Evolutionary conservation across 140 eudicot species (phyloP), one percentile per base, ranked within the genome.

Genomic region (Eryngium alpinum): DNA sequence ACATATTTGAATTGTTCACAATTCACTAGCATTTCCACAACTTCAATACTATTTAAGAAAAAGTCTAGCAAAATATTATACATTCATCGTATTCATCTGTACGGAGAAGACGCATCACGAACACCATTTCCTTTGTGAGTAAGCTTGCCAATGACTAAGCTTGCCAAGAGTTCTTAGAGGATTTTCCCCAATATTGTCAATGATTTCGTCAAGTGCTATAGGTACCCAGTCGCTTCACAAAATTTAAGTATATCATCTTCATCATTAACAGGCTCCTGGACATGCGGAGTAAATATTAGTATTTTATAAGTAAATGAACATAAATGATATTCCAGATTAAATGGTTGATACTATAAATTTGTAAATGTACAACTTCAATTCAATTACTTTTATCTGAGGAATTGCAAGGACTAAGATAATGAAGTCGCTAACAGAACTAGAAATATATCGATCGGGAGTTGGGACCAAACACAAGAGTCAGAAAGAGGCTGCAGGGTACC

Each of bases 211-310:
- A 72, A 95, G 88, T 51, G 97, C 99, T 62, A 95, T 97, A 75
- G 97, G 97, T 83, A 95, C n/a, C 94, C 94, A 65, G 90, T 92
- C 84, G 87, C 96, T 87, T 92, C 96, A 81, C 99, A 95, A 84
- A 92, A 95, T 84, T 77, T 95, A 16, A 89, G 72, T 76, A 95
- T 91, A 82, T 91, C 92, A 59, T 92, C 88, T 87, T 86, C 96
- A 83, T 88, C 85, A 27, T 77, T 87, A 44, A 92, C 96, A 83
- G 99, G 99, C 85, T 95, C 99, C 99, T 95, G 93, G 79, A 83
- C 78, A 77, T 83, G 7, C 7, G 28, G 75, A 5, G 28, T 49
- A n/a, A 66, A 57, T 22, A 33, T 28, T n/a, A 51, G 62, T 32
- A 16, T 53, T 51, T 76, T 66, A 56, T 38, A 31, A 52, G 27